A percentile compares a stretch with the other conserved stretches of the same genome.
phyloP scores from a whole-genome alignment of 768 basidiomycete species.

The Coprinellus micaceus region DNA sequence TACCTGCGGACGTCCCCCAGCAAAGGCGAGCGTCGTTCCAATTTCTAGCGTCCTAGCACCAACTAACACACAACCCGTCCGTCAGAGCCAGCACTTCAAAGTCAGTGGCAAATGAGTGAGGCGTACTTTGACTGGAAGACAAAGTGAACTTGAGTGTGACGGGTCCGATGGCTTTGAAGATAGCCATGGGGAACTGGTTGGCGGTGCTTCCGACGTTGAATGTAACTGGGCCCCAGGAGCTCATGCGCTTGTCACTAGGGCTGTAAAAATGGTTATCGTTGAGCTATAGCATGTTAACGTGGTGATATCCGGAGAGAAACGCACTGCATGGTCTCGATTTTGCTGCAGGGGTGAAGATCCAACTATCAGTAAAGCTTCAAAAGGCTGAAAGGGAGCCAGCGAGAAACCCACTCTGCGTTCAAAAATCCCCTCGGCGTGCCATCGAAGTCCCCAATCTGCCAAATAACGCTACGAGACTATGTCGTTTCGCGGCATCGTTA shows the following conservation, averaged over 20 bases:
- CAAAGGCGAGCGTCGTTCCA: slow-evolving; percentile 35
- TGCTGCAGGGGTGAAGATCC: slow-evolving; percentile 16
- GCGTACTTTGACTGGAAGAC: slow-evolving; percentile 23
- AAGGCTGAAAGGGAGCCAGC: background rate
- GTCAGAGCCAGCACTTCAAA: background rate
- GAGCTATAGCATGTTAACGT: too few species aligned
- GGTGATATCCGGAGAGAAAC: slow-evolving; percentile 5
- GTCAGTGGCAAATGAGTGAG: background rate
- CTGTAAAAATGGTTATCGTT: slow-evolving; percentile 13
- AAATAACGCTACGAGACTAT: slow-evolving; percentile 27
- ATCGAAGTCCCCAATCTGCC: slow-evolving; percentile 36
- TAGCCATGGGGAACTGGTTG: slow-evolving; percentile 31
- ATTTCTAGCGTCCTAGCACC: slow-evolving; percentile 34
- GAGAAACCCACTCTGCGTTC: slow-evolving; percentile 30
- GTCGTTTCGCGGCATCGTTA: background rate
- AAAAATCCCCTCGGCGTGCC: slow-evolving; percentile 35
- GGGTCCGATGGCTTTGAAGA: slow-evolving; percentile 35
- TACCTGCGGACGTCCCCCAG: slow-evolving; percentile 32
- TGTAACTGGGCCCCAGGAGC: slow-evolving; percentile 32
- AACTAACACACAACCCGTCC: too few species aligned
- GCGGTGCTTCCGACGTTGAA: slow-evolving; percentile 27
- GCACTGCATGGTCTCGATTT: slow-evolving; percentile 35
- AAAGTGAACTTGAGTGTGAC: slow-evolving; percentile 28
- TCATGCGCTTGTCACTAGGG: slow-evolving; percentile 34
- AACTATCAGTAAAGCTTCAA: background rate